These are phyloP conservation scores for Scleroderma citrinum DNA, from an alignment of 768 basidiomycete genomes.

Conservation along the genomic window DNA sequence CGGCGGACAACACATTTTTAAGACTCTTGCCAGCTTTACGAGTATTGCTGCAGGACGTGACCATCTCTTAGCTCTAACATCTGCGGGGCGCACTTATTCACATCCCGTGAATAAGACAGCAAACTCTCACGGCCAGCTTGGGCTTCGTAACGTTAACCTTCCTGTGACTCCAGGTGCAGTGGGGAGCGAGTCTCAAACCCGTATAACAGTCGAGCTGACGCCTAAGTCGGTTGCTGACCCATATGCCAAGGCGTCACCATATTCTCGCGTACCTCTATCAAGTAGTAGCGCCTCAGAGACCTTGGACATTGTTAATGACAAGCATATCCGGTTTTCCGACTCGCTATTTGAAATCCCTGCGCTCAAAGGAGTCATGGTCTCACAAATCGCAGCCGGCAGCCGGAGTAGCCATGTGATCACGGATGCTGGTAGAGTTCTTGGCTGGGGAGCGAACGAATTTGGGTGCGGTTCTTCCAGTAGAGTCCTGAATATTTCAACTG, in stretches of 20 bases:
- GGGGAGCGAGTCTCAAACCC: slow-evolving; percentile 16
- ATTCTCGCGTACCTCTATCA: slow-evolving; percentile 21
- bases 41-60: slow-evolving; percentile 69
- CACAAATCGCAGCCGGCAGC: slow-evolving; percentile 66
- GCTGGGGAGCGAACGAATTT: slow-evolving; percentile 86
- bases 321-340: slow-evolving; percentile 59
- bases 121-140: slow-evolving; percentile 82
- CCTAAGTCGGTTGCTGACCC: slow-evolving; percentile 53
- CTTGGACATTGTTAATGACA: slow-evolving; percentile 26
- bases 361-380: slow-evolving; percentile 54
- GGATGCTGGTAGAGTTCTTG: slow-evolving; percentile 64
- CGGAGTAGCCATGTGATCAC: slow-evolving; percentile 73
- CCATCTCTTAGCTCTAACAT: slow-evolving; percentile 69
- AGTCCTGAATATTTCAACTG: background rate
- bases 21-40: slow-evolving; percentile 44
- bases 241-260: slow-evolving; percentile 40
- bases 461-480: slow-evolving; percentile 43
- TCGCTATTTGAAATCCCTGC: slow-evolving; percentile 73
- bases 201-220: slow-evolving; percentile 46
- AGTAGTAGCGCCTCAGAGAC: slow-evolving; percentile 24
- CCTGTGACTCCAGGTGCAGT: slow-evolving; percentile 22
- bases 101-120: slow-evolving; percentile 70
- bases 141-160: slow-evolving; percentile 60
- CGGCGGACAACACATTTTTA: slow-evolving; percentile 8
- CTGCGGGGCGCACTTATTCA: slow-evolving; percentile 67